phyloP scores from a whole-genome alignment of 805 yeast genomes.

The Cyberlindnera saturnus region DNA sequence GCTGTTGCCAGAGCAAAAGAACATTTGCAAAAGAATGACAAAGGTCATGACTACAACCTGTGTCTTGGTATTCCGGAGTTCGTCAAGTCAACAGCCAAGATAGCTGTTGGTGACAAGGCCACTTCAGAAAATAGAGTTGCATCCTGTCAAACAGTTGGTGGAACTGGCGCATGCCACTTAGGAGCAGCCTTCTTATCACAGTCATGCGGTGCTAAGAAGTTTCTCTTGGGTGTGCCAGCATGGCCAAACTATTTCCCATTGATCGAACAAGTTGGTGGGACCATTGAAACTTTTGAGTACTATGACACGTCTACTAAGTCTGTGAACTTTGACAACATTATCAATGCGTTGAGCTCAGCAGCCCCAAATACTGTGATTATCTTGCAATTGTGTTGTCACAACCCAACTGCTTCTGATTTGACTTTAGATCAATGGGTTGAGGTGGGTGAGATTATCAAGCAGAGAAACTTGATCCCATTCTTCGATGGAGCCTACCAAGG shows the following conservation, averaged over 20 bases:
- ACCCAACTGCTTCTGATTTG: background rate
- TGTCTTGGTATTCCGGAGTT: background rate
- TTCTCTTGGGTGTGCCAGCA: background rate
- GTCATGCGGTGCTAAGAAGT: background rate
- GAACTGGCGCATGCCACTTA: background rate
- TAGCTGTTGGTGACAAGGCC: background rate
- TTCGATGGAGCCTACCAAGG: background rate
- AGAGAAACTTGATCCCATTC: background rate
- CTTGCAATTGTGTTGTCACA: background rate
- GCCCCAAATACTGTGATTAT: background rate
- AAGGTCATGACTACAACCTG: background rate
- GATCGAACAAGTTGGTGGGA: background rate
- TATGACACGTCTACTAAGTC: background rate
- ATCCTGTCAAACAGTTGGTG: background rate
- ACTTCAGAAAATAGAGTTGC: constrained; percentile 8
- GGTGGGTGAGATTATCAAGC: background rate
- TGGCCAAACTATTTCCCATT: background rate
- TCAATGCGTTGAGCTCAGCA: too few species aligned
- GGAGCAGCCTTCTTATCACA: background rate
- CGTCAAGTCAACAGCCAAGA: background rate
- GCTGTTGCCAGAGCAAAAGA: background rate
- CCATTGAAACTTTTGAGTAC: background rate
- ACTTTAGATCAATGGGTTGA: background rate
- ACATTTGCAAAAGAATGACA: background rate
- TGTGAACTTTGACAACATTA: background rate